phyloP scores from a whole-genome alignment of 768 basidiomycete species.

The Rhizopogon rudus region DNA sequence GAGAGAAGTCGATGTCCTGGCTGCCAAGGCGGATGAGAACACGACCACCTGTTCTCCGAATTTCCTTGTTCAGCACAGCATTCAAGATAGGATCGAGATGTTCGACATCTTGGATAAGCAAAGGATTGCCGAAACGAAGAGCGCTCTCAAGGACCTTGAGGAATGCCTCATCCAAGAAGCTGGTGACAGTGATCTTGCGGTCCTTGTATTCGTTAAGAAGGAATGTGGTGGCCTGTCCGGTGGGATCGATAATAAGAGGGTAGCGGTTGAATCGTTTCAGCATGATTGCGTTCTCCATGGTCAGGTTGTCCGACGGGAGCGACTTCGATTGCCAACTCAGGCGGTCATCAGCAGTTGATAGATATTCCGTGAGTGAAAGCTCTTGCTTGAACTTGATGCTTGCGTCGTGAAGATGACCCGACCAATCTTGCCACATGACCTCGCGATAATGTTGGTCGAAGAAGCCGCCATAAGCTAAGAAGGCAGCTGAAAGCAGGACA shows the following conservation, averaged over 20 bases:
- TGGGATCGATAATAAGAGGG: conserved; percentile 96
- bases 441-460: conserved; percentile 99
- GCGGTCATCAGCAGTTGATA: conserved; percentile 95
- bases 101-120: conserved; percentile 97
- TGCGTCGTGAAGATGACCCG: conserved; percentile 81
- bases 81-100: conserved; percentile 97
- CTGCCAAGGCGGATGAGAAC: conserved; percentile 94
- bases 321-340: conserved; percentile 94
- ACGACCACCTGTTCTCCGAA: conserved; percentile 92
- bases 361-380: conserved; percentile 89
- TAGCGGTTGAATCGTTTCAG: conserved; percentile 97
- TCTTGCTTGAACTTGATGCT: conserved; percentile 90
- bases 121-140: conserved; percentile 96
- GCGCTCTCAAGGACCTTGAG: conserved; percentile 97
- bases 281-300: conserved; percentile 99
- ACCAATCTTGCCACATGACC: conserved; percentile 96
- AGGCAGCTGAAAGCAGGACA: conserved; percentile 91
- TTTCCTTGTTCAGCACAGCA: conserved; percentile 94
- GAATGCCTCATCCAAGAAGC: conserved; percentile 98
- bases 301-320: conserved; percentile 92
- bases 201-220: conserved; percentile 92
- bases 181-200: conserved; percentile 96
- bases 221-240: conserved; percentile 94
- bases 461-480: conserved; percentile 96
- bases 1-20: conserved; percentile 99